Conservation (phyloP, 2,329 filamentous ascomycete species). For the Apiospora marii region DNA sequence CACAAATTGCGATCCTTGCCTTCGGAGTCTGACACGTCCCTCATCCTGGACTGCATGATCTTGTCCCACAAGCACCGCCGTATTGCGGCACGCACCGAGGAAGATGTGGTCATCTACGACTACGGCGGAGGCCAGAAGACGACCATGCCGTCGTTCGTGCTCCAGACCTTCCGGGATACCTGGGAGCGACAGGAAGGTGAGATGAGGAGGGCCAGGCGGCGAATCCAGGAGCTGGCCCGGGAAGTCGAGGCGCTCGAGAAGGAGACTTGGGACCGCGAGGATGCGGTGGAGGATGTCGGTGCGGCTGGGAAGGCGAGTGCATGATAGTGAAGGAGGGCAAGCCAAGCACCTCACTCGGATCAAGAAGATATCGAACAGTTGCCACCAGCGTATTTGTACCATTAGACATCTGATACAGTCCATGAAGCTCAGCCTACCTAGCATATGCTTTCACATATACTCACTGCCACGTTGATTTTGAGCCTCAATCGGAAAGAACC, state of each 20-base stretch:
- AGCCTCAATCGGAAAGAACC: background rate
- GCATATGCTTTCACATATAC: background rate
- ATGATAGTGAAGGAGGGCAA: constrained; percentile 16
- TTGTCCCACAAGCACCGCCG: constrained; percentile 79
- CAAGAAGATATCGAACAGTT: background rate
- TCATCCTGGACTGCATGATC: constrained; percentile 69
- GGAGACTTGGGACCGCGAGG: constrained; percentile 75
- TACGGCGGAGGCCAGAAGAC: constrained; percentile 67
- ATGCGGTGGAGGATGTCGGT: constrained; percentile 76
- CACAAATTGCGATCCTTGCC: constrained; percentile 74
- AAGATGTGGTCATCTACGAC: constrained; percentile 84
- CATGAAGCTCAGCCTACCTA: background rate
- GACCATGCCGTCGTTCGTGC: constrained; percentile 65
- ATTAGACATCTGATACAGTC: background rate
- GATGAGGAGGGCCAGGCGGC: constrained; percentile 57
- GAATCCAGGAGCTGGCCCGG: constrained; percentile 64
- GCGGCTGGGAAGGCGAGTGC: constrained; percentile 37
- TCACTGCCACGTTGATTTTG: background rate
- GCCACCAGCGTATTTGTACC: background rate
- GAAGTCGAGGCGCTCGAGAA: constrained; percentile 70
- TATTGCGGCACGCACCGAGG: constrained; percentile 75
- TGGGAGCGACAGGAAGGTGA: constrained; percentile 69
- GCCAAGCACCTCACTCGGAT: too few species aligned
- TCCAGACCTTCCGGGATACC: constrained; percentile 64
- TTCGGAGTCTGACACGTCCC: constrained; percentile 50